Conservation (phyloP, 2,329 filamentous ascomycete species). For the Fusarium udum region DNA sequence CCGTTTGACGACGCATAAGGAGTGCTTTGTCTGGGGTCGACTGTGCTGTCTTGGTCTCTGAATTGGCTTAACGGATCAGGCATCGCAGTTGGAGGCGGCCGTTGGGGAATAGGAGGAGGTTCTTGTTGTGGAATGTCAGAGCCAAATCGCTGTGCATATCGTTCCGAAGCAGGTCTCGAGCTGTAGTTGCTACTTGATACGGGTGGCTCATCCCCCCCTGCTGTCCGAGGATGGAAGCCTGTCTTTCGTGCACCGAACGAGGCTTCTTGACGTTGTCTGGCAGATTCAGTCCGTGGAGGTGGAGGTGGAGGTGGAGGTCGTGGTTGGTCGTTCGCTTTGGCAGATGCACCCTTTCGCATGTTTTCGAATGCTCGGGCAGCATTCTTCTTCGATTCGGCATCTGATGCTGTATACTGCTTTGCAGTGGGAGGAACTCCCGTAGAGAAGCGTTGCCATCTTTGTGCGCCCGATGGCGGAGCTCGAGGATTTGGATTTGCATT, state of each 20-base stretch:
- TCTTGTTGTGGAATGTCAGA: constrained; percentile 21
- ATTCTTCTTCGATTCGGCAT: constrained; percentile 53
- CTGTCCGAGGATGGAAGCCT: constrained; percentile 61
- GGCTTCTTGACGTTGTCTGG: constrained; percentile 63
- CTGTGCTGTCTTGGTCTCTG: constrained; percentile 51
- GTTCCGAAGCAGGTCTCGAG: constrained; percentile 47
- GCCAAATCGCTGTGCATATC: constrained; percentile 23
- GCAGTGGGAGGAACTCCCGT: constrained; percentile 55
- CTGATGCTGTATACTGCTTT: constrained; percentile 49
- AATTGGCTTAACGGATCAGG: constrained; percentile 62
- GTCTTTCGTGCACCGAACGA: constrained; percentile 62
- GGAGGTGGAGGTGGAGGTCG: constrained; percentile 48
- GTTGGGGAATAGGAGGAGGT: constrained; percentile 22
- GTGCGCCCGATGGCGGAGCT: constrained; percentile 50
- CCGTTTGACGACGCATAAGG: constrained; percentile 65
- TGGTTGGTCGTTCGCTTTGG: constrained; percentile 41
- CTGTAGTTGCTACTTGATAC: constrained; percentile 62
- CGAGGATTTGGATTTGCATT: constrained; percentile 20
- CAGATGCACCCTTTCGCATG: constrained; percentile 52
- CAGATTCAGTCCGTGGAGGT: constrained; percentile 61
- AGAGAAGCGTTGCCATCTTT: constrained; percentile 57
- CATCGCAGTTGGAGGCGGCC: constrained; percentile 40
- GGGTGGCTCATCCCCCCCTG: constrained; percentile 62
- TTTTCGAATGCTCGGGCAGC: constrained; percentile 55
- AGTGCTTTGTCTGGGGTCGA: constrained; percentile 64